Percentiles rank a stretch among this genome's conserved stretches.
phyloP scores from a whole-genome alignment of 768 basidiomycete species.

The Calocybe gangraenosa region DNA sequence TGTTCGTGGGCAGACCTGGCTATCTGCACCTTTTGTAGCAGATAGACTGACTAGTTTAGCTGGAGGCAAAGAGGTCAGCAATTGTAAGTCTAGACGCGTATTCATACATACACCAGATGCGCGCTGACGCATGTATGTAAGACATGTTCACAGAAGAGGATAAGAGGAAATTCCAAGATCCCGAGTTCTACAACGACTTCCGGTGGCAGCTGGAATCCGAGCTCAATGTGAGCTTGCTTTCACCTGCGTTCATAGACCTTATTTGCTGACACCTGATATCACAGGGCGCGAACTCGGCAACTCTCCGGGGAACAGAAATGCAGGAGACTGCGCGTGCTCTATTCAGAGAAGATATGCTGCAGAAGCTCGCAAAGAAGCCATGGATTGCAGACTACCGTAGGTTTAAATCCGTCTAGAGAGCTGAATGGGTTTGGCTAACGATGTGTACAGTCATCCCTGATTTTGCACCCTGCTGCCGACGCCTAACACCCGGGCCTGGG shows the following conservation, averaged over 20 bases:
- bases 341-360: conserved; percentile 43
- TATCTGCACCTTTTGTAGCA: conserved; percentile 40
- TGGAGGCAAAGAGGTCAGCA: conserved; percentile 32
- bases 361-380: conserved; percentile 50
- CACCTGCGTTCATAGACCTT: background rate
- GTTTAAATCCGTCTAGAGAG: background rate
- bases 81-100: conserved; percentile 31
- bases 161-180: conserved; percentile 44
- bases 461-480: conserved; percentile 55
- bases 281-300: conserved; percentile 35
- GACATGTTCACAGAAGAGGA: conserved; percentile 50
- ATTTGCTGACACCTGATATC: background rate
- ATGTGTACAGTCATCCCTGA: conserved; percentile 46
- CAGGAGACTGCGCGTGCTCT: conserved; percentile 29
- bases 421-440: background rate
- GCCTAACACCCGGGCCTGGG: conserved; percentile 66
- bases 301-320: conserved; percentile 33
- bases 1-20: conserved; percentile 59
- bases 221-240: conserved; percentile 37
- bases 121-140: conserved; percentile 16
- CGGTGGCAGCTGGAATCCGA: conserved; percentile 43
- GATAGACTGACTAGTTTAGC: conserved; percentile 36
- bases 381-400: conserved; percentile 57
- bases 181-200: conserved; percentile 43
- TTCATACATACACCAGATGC: background rate